phyloP scores from a whole-genome alignment of 2,329 filamentous ascomycete genomes.

The Penicillium paneum region DNA sequence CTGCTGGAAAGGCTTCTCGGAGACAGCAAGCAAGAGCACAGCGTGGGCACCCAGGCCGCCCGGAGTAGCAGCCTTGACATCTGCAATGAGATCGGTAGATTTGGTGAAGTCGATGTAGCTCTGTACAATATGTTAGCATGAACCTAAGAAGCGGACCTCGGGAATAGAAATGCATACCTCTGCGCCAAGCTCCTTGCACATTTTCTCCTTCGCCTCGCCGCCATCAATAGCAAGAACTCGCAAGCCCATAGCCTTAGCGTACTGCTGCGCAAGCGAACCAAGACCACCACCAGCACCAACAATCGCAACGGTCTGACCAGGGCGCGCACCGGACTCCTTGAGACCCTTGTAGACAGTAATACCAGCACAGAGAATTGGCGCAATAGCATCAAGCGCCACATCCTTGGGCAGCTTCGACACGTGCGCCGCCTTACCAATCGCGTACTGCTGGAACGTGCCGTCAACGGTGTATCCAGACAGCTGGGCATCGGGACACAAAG shows the following conservation, averaged over 20 bases:
- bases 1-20: conserved; percentile 93
- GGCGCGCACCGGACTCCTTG: conserved; percentile 72
- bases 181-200: conserved; percentile 67
- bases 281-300: conserved; percentile 84
- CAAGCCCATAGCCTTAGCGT: conserved; percentile 86
- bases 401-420: conserved; percentile 78
- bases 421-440: conserved; percentile 80
- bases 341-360: conserved; percentile 90
- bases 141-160: no score
- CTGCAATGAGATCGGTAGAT: conserved; percentile 73
- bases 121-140: conserved; percentile 20
- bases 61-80: conserved; percentile 75
- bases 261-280: conserved; percentile 76
- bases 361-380: conserved; percentile 79
- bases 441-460: conserved; percentile 90
- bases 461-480: conserved; percentile 92
- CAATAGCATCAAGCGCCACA: conserved; percentile 69
- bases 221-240: conserved; percentile 77
- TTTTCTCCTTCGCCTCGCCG: conserved; percentile 73
- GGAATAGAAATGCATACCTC: conserved; percentile 24
- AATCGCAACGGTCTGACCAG: conserved; percentile 77
- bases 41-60: conserved; percentile 84
- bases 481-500: conserved; percentile 70
- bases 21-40: conserved; percentile 79
- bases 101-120: conserved; percentile 77